Conservation (phyloP, 352 stramenopile genomes). For the Phytophthora syringae region DNA sequence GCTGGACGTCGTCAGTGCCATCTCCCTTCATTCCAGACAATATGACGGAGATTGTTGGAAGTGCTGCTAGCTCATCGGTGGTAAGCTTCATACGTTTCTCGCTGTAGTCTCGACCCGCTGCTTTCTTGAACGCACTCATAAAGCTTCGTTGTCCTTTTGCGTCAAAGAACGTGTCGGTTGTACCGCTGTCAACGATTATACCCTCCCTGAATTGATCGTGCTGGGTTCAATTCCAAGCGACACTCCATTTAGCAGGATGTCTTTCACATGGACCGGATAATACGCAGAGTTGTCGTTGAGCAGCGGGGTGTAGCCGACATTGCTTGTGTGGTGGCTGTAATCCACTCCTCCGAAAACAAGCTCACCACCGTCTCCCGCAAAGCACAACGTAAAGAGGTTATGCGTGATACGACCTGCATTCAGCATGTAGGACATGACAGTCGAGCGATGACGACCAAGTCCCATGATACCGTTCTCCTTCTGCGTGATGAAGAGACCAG, state of each 20-base stretch:
- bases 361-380: slow-evolving; percentile 63
- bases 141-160: slow-evolving; percentile 56
- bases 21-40: slow-evolving; percentile 58
- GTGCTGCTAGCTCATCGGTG: slow-evolving; percentile 36
- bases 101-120: slow-evolving; percentile 62
- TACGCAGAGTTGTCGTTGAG: slow-evolving; percentile 53
- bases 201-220: slow-evolving; percentile 76
- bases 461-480: slow-evolving; percentile 93
- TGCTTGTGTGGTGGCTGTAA: slow-evolving; percentile 69
- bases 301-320: slow-evolving; percentile 74
- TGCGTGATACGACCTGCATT: slow-evolving; percentile 54
- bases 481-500: slow-evolving; percentile 85
- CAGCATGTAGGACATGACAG: slow-evolving; percentile 79
- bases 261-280: slow-evolving; percentile 87
- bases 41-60: slow-evolving; percentile 77
- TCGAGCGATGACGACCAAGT: slow-evolving; percentile 67
- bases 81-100: slow-evolving; percentile 63
- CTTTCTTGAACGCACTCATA: slow-evolving; percentile 50
- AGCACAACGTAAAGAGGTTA: slow-evolving; percentile 87
- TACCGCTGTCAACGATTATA: slow-evolving; percentile 88
- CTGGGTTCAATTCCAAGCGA: slow-evolving; percentile 50
- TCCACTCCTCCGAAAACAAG: slow-evolving; percentile 86
- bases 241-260: slow-evolving; percentile 64
- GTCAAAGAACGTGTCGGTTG: slow-evolving; percentile 87
- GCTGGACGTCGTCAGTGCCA: slow-evolving; percentile 57